These are phyloP conservation scores for Fusarium guadeloupense DNA, from an alignment of 2,329 filamentous ascomycete species.

Conservation along the genomic window DNA sequence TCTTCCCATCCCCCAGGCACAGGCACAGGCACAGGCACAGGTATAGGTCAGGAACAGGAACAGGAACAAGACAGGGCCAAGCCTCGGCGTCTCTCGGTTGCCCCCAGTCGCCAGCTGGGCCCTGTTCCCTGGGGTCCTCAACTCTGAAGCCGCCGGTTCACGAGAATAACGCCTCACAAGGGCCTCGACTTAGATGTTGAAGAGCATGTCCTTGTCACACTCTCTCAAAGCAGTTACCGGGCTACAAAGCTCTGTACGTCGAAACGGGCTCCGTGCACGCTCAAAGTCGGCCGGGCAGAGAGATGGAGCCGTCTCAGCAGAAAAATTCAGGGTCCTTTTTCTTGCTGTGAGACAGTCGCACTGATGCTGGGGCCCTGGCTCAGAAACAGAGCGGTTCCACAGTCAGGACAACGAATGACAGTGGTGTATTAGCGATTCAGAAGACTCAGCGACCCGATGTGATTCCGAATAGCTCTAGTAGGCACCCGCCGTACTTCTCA, in stretches of 20 bases:
- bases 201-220: slow-evolving; percentile 22
- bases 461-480: slow-evolving; percentile 16
- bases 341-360: slow-evolving; percentile 39
- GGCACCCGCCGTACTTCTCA: slow-evolving; percentile 4
- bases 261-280: slow-evolving; percentile 30
- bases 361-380: slow-evolving; percentile 30
- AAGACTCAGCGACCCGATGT: slow-evolving; percentile 16
- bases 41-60: slow-evolving; percentile 12
- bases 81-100: slow-evolving; percentile 33
- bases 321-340: slow-evolving; percentile 39
- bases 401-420: slow-evolving; percentile 27
- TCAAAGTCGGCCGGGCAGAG: slow-evolving; percentile 1
- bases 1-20: slow-evolving; percentile 12
- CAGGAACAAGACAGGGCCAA: slow-evolving; percentile 6
- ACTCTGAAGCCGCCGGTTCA: slow-evolving; percentile 32
- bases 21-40: neutral
- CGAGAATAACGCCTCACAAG: slow-evolving; percentile 14
- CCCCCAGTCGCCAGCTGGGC: slow-evolving; percentile 14
- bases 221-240: slow-evolving; percentile 20
- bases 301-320: slow-evolving; percentile 8
- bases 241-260: slow-evolving; percentile 2
- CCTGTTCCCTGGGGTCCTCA: slow-evolving; percentile 20
- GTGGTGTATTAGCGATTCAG: slow-evolving; percentile 24
- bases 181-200: slow-evolving; percentile 18
- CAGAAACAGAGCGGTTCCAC: slow-evolving; percentile 39